A percentile compares a stretch with the other conserved stretches of the same genome.
Evolutionary conservation across 169 alveolate genomes (phyloP).

Genomic region (Sarcocystis neurona): DNA sequence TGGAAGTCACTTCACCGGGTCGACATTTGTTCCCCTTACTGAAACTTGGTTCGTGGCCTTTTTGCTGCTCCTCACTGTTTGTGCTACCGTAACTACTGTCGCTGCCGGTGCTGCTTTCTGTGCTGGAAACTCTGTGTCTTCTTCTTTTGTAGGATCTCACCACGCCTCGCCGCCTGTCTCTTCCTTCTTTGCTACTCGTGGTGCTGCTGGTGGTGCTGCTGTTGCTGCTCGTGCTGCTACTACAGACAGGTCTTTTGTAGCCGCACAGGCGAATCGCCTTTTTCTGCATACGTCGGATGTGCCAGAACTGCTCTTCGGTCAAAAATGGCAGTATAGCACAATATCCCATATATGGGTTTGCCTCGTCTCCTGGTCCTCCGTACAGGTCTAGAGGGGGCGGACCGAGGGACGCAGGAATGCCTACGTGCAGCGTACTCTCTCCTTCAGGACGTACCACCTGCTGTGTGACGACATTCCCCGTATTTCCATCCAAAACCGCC

Average conservation of each 20-base stretch:
- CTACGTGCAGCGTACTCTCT: neutral
- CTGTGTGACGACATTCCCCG: too few species aligned
- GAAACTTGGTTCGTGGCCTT: too few species aligned
- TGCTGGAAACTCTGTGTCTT: neutral
- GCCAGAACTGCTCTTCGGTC: conserved; percentile 59
- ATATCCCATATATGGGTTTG: conserved; percentile 60
- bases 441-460: neutral
- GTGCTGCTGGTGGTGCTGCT: too few species aligned
- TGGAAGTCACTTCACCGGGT: too few species aligned
- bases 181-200: neutral
- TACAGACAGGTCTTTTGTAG: neutral
- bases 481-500: too few species aligned
- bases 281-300: conserved; percentile 49
- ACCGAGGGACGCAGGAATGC: conserved; percentile 33
- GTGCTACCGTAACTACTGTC: neutral
- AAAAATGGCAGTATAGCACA: conserved; percentile 56
- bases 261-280: conserved; percentile 24
- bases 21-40: too few species aligned
- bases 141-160: neutral
- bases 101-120: conserved; percentile 12
- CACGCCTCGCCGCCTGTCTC: neutral
- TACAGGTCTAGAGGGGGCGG: conserved; percentile 45
- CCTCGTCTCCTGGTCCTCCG: conserved; percentile 38
- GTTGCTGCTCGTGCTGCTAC: too few species aligned
- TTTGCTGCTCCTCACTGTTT: too few species aligned